Evolutionary conservation across 495 filamentous ascomycete genomes (phyloP).

Genomic region (Xylaria acuta): DNA sequence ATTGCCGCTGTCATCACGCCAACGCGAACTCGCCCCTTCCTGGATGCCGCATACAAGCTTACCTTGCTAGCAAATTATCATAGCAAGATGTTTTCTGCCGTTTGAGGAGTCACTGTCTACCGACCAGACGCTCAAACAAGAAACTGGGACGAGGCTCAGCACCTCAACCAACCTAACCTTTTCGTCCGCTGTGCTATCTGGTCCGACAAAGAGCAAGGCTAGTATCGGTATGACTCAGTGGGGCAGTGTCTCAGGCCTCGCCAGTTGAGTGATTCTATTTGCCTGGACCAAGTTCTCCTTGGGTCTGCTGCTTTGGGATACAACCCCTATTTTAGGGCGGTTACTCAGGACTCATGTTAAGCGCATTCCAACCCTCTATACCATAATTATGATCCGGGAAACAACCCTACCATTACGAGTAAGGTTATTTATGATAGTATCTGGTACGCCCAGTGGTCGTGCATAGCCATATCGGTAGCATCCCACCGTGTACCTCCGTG

Average conservation of each 20-base stretch:
- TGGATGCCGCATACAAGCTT: neutral
- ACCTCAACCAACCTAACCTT: neutral
- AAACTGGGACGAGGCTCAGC: conserved; percentile 12
- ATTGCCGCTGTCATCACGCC: neutral
- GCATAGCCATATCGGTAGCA: conserved; percentile 28
- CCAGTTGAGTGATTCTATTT: conserved; percentile 26
- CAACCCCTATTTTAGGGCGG: conserved; percentile 16
- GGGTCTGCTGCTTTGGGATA: conserved; percentile 1
- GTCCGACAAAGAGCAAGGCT: conserved; percentile 32
- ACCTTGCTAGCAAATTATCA: neutral
- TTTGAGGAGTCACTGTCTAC: neutral
- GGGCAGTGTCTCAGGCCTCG: conserved; percentile 34
- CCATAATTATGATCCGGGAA: conserved; percentile 26
- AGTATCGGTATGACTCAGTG: conserved; percentile 37
- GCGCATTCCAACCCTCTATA: conserved; percentile 11
- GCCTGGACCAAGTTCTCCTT: conserved; percentile 17
- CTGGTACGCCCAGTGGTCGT: conserved; percentile 8
- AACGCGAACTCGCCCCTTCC: neutral
- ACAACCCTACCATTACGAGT: conserved; percentile 30
- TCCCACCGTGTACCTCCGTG: conserved; percentile 34
- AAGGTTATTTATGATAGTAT: conserved; percentile 1
- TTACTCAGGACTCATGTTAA: conserved; percentile 20
- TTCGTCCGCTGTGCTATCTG: neutral
- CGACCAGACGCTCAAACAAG: neutral
- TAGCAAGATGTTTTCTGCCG: neutral